phyloP scores from a whole-genome alignment of 148 eudicot genomes.

The Salicornia ramosissima region DNA sequence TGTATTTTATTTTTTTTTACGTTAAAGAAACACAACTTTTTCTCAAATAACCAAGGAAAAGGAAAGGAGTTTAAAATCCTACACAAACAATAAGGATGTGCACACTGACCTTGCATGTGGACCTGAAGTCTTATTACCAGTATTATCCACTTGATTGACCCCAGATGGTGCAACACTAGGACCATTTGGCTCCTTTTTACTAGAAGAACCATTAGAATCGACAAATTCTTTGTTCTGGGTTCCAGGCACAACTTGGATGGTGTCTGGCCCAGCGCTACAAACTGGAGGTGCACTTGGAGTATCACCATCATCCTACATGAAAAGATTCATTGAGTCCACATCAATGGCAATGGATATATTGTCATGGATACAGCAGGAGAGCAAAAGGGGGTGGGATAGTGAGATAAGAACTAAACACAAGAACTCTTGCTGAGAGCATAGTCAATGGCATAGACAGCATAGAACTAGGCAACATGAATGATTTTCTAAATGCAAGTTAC shows the following conservation, averaged over 20 bases:
- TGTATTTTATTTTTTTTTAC: too few relatives aligned
- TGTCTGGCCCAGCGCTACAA: conserved; percentile 37
- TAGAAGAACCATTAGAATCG: conserved; percentile 25
- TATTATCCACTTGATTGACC: conserved; percentile 26
- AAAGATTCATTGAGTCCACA: neutral
- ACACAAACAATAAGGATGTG: conserved; percentile 2
- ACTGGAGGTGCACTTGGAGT: conserved; percentile 87
- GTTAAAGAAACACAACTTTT: too few relatives aligned
- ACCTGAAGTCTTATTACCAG: conserved; percentile 26
- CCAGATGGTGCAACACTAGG: conserved; percentile 18
- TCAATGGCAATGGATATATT: neutral
- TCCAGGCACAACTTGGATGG: conserved; percentile 26
- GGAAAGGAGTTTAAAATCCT: conserved; percentile 18
- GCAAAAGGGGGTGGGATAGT: neutral
- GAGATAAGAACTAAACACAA: too few relatives aligned
- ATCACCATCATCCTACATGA: conserved; percentile 41
- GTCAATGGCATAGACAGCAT: too few relatives aligned
- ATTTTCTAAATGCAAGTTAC: neutral
- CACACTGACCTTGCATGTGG: conserved; percentile 44
- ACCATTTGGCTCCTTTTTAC: conserved; percentile 22
- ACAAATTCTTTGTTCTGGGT: conserved; percentile 19
- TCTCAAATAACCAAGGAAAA: neutral
- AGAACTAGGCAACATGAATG: neutral
- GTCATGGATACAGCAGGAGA: neutral
- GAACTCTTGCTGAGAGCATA: neutral